Conservation (phyloP, 805 yeast species). For the Wickerhamomyces hampshirensis region DNA sequence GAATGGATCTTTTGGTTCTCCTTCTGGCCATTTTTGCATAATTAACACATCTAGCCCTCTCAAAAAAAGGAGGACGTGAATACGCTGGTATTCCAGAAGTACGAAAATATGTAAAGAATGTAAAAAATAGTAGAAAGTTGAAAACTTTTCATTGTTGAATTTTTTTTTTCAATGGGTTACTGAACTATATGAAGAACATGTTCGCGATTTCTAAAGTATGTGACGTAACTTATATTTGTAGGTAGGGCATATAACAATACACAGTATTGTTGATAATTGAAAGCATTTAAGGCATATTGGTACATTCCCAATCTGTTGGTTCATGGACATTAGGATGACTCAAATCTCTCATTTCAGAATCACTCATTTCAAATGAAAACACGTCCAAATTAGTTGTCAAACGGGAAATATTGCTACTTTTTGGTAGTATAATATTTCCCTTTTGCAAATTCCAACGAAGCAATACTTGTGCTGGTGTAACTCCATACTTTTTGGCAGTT, state of each 20-base stretch:
- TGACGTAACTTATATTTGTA: too few species aligned
- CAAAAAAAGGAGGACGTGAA: conserved; percentile 17
- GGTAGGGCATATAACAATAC: too few species aligned
- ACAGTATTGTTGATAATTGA: too few species aligned
- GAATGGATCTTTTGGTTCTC: conserved; percentile 22
- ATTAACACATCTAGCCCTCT: conserved; percentile 13
- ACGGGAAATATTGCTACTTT: conserved; percentile 34
- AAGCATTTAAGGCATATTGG: conserved; percentile 8
- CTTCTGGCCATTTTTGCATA: conserved; percentile 29
- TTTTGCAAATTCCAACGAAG: conserved; percentile 55
- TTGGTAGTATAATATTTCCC: conserved; percentile 54
- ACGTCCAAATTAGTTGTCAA: conserved; percentile 33
- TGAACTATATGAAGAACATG: too few species aligned
- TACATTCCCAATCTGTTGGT: conserved; percentile 67
- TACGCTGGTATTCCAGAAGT: conserved; percentile 29
- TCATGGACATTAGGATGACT: conserved; percentile 57
- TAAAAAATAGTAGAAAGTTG: background rate
- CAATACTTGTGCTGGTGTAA: conserved; percentile 46
- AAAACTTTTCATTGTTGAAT: background rate
- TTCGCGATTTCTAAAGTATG: too few species aligned
- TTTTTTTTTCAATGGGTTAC: too few species aligned
- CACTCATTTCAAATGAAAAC: conserved; percentile 41
- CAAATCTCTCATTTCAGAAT: conserved; percentile 35
- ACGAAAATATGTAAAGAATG: conserved; percentile 22
- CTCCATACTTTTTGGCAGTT: conserved; percentile 38